These are phyloP conservation scores for Byssoonygena ceratinophila DNA, from an alignment of 2,329 filamentous ascomycete species.

Conservation along the genomic window DNA sequence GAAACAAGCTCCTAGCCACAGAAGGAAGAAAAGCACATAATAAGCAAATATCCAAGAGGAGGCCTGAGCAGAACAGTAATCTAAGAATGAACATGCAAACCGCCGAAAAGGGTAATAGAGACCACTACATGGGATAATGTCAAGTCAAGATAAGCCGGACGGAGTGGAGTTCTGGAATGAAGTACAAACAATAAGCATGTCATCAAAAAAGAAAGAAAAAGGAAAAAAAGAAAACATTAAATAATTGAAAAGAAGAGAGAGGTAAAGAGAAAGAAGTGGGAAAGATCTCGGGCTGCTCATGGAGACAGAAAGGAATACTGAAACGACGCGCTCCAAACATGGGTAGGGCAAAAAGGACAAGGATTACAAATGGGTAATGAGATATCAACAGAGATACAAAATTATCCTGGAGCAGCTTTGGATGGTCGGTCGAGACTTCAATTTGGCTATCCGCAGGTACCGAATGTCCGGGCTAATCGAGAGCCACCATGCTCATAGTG, in stretches of 20 bases:
- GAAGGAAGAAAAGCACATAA: neutral
- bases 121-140: neutral
- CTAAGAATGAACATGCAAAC: conserved; percentile 8
- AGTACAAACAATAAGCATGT: neutral
- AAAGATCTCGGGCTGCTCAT: too few species aligned
- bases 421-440: neutral
- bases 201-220: neutral
- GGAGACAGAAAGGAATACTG: neutral
- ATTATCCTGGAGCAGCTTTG: neutral
- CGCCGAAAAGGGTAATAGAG: conserved; percentile 1
- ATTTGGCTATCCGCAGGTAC: neutral
- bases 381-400: neutral
- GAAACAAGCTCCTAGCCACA: neutral
- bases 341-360: neutral
- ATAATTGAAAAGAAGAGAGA: neutral
- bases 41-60: neutral
- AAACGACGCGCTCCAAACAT: conserved; percentile 1
- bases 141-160: neutral
- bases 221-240: neutral
- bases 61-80: conserved; percentile 5
- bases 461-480: conserved; percentile 1
- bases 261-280: too few species aligned
- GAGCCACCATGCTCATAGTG: neutral
- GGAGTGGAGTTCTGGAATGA: neutral
- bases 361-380: neutral